A percentile compares a stretch with the other conserved stretches of the same genome.
phyloP scores from a whole-genome alignment of 345 rosid species.

The Bruguiera sexangula region DNA sequence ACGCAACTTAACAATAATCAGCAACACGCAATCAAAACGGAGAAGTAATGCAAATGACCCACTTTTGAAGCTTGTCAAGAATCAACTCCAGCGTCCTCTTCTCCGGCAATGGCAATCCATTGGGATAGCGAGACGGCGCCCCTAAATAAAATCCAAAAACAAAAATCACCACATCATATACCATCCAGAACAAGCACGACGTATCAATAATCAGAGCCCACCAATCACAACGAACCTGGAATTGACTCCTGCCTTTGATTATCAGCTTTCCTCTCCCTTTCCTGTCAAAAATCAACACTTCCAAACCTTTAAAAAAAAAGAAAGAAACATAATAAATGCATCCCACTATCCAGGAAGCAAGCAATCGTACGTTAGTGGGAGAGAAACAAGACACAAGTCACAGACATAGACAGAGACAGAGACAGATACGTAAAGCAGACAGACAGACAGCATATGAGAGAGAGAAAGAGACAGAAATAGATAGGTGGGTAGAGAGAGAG shows the following conservation, averaged over 20 bases:
- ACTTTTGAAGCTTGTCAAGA: slow-evolving; percentile 94
- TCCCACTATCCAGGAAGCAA: neutral
- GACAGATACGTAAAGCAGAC: slow-evolving; percentile 44
- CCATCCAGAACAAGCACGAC: neutral
- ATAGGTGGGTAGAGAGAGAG: slow-evolving; percentile 9
- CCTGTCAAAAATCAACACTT: slow-evolving; percentile 44
- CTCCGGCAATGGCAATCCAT: slow-evolving; percentile 60
- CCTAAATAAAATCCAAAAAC: slow-evolving; percentile 35
- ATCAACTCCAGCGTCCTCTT: slow-evolving; percentile 75
- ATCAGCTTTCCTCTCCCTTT: slow-evolving; percentile 40
- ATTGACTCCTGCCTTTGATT: slow-evolving; percentile 38
- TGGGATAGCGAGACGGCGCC: slow-evolving; percentile 33
- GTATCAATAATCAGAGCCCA: neutral
- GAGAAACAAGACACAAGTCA: slow-evolving; percentile 26
- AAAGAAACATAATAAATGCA: neutral
- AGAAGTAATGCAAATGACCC: slow-evolving; percentile 18
- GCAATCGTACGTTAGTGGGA: slow-evolving; percentile 9
- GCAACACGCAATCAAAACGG: slow-evolving; percentile 5
- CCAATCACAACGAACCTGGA: slow-evolving; percentile 43
- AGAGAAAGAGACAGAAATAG: slow-evolving; percentile 15
- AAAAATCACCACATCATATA: slow-evolving; percentile 10
- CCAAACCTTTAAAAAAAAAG: slow-evolving; percentile 10
- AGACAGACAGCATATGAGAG: slow-evolving; percentile 22
- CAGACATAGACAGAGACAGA: slow-evolving; percentile 36
- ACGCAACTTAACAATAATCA: slow-evolving; percentile 11